phyloP scores from a whole-genome alignment of 345 rosid species.

The Aurinia saxatilis region DNA sequence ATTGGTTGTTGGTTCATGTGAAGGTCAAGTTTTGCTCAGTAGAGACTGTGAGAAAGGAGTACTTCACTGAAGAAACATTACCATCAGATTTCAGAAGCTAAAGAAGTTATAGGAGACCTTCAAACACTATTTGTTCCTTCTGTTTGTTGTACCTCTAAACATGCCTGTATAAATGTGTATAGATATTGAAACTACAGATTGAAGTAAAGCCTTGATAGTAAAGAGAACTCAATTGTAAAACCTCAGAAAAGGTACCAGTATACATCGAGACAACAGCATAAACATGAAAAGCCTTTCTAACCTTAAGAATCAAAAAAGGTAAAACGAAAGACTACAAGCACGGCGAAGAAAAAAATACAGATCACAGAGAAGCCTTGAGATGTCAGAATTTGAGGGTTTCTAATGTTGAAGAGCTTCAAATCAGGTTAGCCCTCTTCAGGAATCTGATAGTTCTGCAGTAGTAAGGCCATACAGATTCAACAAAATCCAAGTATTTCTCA shows the following conservation, averaged over 20 bases:
- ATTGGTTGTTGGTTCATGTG: slow-evolving; percentile 8
- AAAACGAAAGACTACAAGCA: slow-evolving; percentile 1
- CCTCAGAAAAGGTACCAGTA: slow-evolving; percentile 25
- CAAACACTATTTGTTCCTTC: neutral
- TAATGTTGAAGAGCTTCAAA: slow-evolving; percentile 25
- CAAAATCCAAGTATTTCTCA: slow-evolving; percentile 70
- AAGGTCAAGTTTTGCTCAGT: slow-evolving; percentile 77
- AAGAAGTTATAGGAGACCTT: slow-evolving; percentile 7
- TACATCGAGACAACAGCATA: slow-evolving; percentile 16
- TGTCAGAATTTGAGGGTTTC: slow-evolving; percentile 10
- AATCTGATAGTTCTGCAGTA: slow-evolving; percentile 93
- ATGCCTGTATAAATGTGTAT: slow-evolving; percentile 2
- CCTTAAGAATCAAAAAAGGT: slow-evolving; percentile 14
- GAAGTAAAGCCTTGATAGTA: neutral
- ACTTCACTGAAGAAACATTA: slow-evolving; percentile 70
- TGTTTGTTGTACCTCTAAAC: neutral
- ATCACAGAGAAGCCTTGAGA: slow-evolving; percentile 14
- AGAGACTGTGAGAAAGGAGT: slow-evolving; percentile 58
- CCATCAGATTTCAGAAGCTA: slow-evolving; percentile 51
- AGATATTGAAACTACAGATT: neutral
- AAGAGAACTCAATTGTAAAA: slow-evolving; percentile 17
- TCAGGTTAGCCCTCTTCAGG: slow-evolving; percentile 82
- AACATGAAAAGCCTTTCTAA: slow-evolving; percentile 28
- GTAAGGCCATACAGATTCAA: slow-evolving; percentile 90
- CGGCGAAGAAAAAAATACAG: neutral